A percentile compares a stretch with the other conserved stretches of the same genome.
Conservation (phyloP, 2,329 filamentous ascomycete species). For the Colletotrichum melonis region DNA sequence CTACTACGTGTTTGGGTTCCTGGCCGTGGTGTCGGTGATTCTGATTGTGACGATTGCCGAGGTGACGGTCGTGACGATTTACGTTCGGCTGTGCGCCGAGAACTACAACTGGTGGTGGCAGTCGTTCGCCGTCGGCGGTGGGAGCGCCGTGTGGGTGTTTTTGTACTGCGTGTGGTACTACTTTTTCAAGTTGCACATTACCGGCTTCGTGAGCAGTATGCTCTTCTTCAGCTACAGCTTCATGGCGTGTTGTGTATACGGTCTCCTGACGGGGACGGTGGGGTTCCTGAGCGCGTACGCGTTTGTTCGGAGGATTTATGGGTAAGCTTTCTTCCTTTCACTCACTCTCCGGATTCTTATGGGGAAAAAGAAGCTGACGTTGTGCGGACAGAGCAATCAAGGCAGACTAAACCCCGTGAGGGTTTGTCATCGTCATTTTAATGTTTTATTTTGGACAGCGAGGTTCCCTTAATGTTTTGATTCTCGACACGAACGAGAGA, state of each 20-base stretch:
- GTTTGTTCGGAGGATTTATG: constrained; percentile 87
- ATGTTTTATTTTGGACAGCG: background rate
- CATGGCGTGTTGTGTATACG: constrained; percentile 84
- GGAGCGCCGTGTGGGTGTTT: constrained; percentile 85
- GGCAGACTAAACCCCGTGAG: constrained; percentile 50
- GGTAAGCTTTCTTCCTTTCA: constrained; percentile 59
- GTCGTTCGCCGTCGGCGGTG: constrained; percentile 82
- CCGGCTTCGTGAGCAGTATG: constrained; percentile 81
- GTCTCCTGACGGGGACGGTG: constrained; percentile 83
- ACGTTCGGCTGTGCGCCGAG: constrained; percentile 85
- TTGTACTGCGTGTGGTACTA: constrained; percentile 88
- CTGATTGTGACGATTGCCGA: constrained; percentile 82
- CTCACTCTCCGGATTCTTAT: too few relatives aligned
- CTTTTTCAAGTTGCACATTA: constrained; percentile 81
- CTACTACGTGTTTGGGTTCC: constrained; percentile 92
- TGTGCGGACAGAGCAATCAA: constrained; percentile 59
- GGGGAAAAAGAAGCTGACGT: constrained; percentile 19
- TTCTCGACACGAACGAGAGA: background rate
- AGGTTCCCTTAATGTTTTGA: constrained; percentile 1
- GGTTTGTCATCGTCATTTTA: background rate
- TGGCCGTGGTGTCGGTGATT: constrained; percentile 79
- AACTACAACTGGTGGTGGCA: constrained; percentile 96
- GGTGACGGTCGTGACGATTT: constrained; percentile 85
- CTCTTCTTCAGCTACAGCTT: constrained; percentile 90
- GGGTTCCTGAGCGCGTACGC: constrained; percentile 87